These are phyloP conservation scores for Podospora tetraspora DNA, from an alignment of 495 filamentous ascomycete species.

Conservation along the genomic window DNA sequence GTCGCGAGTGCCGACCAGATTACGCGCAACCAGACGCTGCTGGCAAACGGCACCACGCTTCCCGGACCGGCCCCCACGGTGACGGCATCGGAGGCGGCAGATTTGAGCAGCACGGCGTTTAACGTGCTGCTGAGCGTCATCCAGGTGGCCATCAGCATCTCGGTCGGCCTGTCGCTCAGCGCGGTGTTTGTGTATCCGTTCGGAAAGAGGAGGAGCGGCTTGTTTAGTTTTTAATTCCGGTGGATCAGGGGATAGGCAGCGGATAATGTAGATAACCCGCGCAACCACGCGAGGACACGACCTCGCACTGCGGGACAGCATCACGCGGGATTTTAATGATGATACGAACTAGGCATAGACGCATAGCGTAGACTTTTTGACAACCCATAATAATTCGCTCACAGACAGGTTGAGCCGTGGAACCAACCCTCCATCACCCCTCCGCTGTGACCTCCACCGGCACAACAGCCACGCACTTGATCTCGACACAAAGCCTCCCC, in stretches of 20 bases:
- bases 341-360: background rate
- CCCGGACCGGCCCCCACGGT: slow-evolving; percentile 27
- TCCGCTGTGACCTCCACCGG: background rate
- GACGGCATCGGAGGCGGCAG: background rate
- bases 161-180: slow-evolving; percentile 82
- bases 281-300: too few relatives aligned
- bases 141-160: slow-evolving; percentile 88
- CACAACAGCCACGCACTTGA: slow-evolving; percentile 26
- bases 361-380: background rate
- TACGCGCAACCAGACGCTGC: slow-evolving; percentile 42
- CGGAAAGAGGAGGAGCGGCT: slow-evolving; percentile 81
- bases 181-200: slow-evolving; percentile 85
- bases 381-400: background rate
- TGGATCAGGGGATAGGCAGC: background rate
- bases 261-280: background rate
- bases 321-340: background rate
- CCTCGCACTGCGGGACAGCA: background rate
- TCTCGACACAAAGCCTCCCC: slow-evolving; percentile 26
- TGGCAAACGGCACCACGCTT: slow-evolving; percentile 25
- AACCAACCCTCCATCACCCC: background rate
- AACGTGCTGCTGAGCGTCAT: slow-evolving; percentile 85
- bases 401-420: background rate
- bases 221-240: slow-evolving; percentile 73
- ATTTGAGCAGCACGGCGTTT: slow-evolving; percentile 64
- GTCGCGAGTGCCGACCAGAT: slow-evolving; percentile 79